These are phyloP conservation scores for Blastocystis sp. DNA, from an alignment of 352 stramenopile genomes.

Conservation along the genomic window DNA sequence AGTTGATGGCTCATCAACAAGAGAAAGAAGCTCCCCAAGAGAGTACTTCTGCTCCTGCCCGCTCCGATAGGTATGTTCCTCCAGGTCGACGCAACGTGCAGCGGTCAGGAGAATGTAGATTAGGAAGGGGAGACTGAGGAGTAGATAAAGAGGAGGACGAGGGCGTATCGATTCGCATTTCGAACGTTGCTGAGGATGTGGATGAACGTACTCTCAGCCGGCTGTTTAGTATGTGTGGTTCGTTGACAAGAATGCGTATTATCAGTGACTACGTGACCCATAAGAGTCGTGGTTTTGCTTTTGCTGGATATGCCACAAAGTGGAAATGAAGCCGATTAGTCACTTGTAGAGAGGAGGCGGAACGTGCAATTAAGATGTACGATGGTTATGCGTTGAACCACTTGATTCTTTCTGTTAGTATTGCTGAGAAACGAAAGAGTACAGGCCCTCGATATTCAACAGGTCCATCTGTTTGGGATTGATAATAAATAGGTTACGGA, in stretches of 20 bases:
- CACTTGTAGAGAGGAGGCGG: conserved; percentile 16
- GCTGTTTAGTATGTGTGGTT: neutral
- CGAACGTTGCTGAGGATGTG: conserved; percentile 17
- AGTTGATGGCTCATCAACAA: neutral
- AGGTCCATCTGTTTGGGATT: neutral
- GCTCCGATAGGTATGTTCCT: neutral
- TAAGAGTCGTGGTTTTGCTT: conserved; percentile 41
- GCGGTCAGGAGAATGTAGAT: neutral
- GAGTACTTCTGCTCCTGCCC: neutral
- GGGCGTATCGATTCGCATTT: neutral
- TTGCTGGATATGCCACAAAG: conserved; percentile 22
- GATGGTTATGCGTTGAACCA: conserved; percentile 51
- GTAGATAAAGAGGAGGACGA: conserved; percentile 50
- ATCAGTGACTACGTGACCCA: conserved; percentile 6
- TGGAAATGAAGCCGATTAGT: neutral
- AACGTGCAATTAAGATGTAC: conserved; percentile 38
- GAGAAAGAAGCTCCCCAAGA: neutral
- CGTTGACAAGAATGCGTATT: neutral
- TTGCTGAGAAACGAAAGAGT: conserved; percentile 32
- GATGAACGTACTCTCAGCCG: neutral
- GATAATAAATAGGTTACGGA: conserved; percentile 2
- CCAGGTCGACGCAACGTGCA: neutral
- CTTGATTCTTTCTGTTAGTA: conserved; percentile 19
- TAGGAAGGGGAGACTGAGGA: neutral
- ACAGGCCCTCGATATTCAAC: neutral